phyloP scores from a whole-genome alignment of 768 basidiomycete genomes.

The Hortiboletus flavorubellus region DNA sequence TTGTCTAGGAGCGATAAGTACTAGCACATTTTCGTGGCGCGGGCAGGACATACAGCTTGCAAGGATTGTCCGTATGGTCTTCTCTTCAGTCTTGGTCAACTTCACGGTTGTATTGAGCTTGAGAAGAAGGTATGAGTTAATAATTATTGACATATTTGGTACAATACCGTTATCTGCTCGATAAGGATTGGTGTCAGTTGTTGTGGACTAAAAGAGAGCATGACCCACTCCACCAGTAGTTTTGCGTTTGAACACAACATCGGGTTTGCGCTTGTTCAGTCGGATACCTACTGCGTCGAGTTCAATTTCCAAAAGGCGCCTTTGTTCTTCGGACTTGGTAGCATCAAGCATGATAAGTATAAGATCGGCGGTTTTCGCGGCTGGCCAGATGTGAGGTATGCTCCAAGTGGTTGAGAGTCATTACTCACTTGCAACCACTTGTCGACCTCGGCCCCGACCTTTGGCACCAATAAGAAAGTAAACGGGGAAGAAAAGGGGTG shows the following conservation, averaged over 20 bases:
- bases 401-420: neutral
- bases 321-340: constrained; percentile 91
- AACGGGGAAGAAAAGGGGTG: neutral
- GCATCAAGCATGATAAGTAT: constrained; percentile 93
- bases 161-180: constrained; percentile 62
- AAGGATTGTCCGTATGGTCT: constrained; percentile 89
- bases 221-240: constrained; percentile 79
- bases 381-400: constrained; percentile 31
- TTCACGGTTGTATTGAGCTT: constrained; percentile 90
- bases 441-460: constrained; percentile 89
- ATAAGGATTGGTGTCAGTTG: neutral
- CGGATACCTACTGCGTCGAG: constrained; percentile 96
- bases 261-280: constrained; percentile 85
- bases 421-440: constrained; percentile 83
- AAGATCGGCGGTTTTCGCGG: constrained; percentile 88
- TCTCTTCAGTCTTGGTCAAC: constrained; percentile 91
- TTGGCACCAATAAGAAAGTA: neutral
- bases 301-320: constrained; percentile 83
- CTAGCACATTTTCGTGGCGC: neutral
- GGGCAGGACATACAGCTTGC: constrained; percentile 63
- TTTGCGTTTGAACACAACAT: constrained; percentile 92
- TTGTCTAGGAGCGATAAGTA: constrained; percentile 52
- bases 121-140: neutral
- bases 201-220: neutral
- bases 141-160: neutral